Conservation (phyloP, 306 rosid genomes). For the Vigna mungo region DNA sequence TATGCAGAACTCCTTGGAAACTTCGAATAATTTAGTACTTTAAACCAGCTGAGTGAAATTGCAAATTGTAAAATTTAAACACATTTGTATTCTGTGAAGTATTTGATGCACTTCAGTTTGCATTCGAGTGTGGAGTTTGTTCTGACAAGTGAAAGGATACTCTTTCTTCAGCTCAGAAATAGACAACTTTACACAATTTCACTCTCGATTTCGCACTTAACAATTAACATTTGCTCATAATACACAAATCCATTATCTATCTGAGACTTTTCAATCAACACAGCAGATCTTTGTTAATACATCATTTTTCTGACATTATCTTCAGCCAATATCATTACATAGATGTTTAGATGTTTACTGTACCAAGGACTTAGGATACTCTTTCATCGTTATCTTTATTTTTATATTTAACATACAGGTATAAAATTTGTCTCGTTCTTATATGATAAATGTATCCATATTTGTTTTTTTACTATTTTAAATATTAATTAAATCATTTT, state of each 20-base stretch:
- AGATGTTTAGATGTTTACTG: too few relatives aligned
- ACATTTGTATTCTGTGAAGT: conserved; percentile 40
- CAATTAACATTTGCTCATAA: not conserved
- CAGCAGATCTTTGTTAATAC: not conserved
- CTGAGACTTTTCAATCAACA: not conserved
- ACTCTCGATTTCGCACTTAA: not conserved
- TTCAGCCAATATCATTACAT: not conserved
- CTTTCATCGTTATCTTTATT: too few relatives aligned
- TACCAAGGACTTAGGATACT: too few relatives aligned
- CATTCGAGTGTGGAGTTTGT: conserved; percentile 38
- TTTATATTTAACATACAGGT: too few relatives aligned
- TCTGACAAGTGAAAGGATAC: conserved; percentile 27
- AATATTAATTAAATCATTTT: too few relatives aligned
- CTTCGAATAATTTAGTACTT: conserved; percentile 24
- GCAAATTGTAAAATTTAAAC: conserved; percentile 28
- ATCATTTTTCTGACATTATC: not conserved
- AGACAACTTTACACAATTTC: conserved; percentile 9
- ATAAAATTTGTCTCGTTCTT: too few relatives aligned
- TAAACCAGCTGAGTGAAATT: conserved; percentile 48
- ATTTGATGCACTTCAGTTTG: conserved; percentile 36
- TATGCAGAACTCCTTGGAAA: conserved; percentile 39
- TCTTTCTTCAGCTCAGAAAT: conserved; percentile 19
- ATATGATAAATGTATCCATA: too few relatives aligned
- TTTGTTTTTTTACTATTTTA: too few relatives aligned
- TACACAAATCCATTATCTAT: not conserved